Evolutionary conservation across 768 basidiomycete species (phyloP), one percentile per base, ranked within the genome.

Genomic region (Rhodotorula diobovata): DNA sequence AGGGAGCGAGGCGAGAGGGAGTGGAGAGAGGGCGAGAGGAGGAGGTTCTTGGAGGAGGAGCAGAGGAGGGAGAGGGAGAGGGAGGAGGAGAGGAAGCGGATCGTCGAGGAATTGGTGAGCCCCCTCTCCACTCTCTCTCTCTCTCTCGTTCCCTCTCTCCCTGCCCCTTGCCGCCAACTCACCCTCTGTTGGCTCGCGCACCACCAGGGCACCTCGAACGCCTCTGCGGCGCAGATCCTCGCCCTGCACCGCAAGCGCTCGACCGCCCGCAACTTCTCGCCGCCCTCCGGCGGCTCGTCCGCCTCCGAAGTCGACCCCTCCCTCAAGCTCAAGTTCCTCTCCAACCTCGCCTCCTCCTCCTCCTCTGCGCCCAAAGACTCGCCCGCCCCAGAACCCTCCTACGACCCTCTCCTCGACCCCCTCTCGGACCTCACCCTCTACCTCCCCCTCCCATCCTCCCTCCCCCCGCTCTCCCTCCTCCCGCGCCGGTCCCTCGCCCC

Each of bases 371-470:
- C 28, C 25, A 3, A n/a, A n/a, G n/a, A n/a, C n/a, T n/a, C n/a
- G 15, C 21, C 21, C 2, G 21, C 14, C 32, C 23, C 41, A 32
- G 32, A 23, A 46, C 45, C n/a, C 5, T 41, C 23, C 9, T 35
- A 48, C 61, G 61, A 62, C 46, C 43, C 78, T 85, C 86, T 39
- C 12, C 84, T 90, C 20, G 88, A 91, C 21, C 80, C 92, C 60
- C 85, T 89, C 73, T 90, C 91, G 80, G 81, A 88, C 75, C 89
- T 67, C 12, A 20, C 9, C 10, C n/a, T 58, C 32, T 70, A 85
- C 82, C 90, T 23, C 5, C 2, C 80, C 84, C n/a, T n/a, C n/a
- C n/a, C n/a, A n/a, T n/a, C n/a, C n/a, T 85, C 5, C 90, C 89
- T 73, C 87, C 90, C 58, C 88, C 90, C 75, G 83, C 84, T 81